Evolutionary conservation across 1,139 yeast genomes (phyloP).

Genomic region (Tardiomyces depauwii): DNA sequence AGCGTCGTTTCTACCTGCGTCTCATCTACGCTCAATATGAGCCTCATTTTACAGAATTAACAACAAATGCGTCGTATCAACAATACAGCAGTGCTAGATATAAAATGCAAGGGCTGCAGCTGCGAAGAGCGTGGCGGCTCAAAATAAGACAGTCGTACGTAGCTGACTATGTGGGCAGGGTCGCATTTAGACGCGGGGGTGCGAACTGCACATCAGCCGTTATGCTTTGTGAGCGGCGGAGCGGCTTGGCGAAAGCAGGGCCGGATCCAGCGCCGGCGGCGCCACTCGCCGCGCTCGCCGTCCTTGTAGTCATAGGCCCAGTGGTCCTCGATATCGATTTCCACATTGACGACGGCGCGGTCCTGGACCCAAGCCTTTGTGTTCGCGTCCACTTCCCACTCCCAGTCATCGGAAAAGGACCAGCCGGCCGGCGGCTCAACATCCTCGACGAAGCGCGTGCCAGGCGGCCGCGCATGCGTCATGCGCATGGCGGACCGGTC

Average conservation of each 20-base stretch:
- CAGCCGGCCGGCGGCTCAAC: constrained; percentile 64
- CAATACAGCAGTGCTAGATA: background rate
- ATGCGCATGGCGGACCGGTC: constrained; percentile 38
- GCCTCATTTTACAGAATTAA: too few relatives aligned
- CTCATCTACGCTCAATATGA: too few relatives aligned
- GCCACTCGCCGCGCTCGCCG: constrained; percentile 26
- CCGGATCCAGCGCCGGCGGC: constrained; percentile 29
- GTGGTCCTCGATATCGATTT: constrained; percentile 25
- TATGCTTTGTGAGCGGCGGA: background rate
- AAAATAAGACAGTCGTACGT: background rate
- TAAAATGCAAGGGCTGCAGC: background rate
- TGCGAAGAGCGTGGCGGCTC: constrained; percentile 3
- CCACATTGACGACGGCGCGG: constrained; percentile 29
- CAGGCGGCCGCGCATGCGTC: constrained; percentile 56
- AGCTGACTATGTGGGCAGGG: too few relatives aligned
- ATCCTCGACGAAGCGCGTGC: constrained; percentile 44
- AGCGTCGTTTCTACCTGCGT: too few relatives aligned
- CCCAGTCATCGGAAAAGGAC: constrained; percentile 48
- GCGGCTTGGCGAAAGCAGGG: constrained; percentile 16
- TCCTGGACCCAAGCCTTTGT: constrained; percentile 44
- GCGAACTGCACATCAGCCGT: background rate
- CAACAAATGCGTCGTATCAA: too few relatives aligned
- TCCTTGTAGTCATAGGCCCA: constrained; percentile 38
- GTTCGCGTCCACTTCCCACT: constrained; percentile 57
- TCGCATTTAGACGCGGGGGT: too few relatives aligned